Evolutionary conservation across 108 stramenopile species (phyloP).

Genomic region (Aurantiochytrium sp.): DNA sequence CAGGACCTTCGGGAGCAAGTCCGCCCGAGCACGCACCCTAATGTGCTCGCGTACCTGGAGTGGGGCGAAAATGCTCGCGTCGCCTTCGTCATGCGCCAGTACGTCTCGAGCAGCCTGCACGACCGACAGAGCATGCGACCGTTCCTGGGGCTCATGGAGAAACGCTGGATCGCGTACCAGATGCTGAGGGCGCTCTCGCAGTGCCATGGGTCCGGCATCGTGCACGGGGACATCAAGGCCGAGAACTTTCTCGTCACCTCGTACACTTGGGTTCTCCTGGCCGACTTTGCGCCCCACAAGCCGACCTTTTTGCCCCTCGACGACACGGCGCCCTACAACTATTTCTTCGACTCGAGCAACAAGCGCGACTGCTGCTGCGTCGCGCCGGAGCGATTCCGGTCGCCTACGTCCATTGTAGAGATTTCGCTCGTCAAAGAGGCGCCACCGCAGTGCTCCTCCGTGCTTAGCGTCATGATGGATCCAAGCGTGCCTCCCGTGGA

Average conservation of each 20-base stretch:
- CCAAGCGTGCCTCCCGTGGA: neutral
- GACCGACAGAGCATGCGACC: constrained; percentile 87
- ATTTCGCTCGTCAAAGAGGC: neutral
- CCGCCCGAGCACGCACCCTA: constrained; percentile 43
- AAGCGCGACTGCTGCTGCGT: constrained; percentile 77
- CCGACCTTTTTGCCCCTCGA: constrained; percentile 80
- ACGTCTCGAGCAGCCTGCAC: constrained; percentile 74
- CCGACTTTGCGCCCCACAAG: constrained; percentile 87
- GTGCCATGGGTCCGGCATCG: constrained; percentile 69
- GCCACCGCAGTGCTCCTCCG: neutral
- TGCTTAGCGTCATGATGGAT: constrained; percentile 15
- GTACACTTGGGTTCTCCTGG: constrained; percentile 81
- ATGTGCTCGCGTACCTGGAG: constrained; percentile 47
- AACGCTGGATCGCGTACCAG: constrained; percentile 85
- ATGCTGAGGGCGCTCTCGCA: constrained; percentile 73
- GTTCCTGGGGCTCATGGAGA: constrained; percentile 83
- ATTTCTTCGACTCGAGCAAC: constrained; percentile 66
- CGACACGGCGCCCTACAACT: constrained; percentile 83
- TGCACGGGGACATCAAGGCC: constrained; percentile 88
- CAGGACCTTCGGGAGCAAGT: constrained; percentile 33
- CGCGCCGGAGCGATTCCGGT: constrained; percentile 72
- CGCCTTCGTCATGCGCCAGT: constrained; percentile 73
- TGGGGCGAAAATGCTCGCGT: constrained; percentile 42
- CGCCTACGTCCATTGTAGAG: neutral
- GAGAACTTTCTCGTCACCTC: constrained; percentile 86